Evolutionary conservation across 805 yeast species (phyloP).

Genomic region (Wickerhamiella australiensis): DNA sequence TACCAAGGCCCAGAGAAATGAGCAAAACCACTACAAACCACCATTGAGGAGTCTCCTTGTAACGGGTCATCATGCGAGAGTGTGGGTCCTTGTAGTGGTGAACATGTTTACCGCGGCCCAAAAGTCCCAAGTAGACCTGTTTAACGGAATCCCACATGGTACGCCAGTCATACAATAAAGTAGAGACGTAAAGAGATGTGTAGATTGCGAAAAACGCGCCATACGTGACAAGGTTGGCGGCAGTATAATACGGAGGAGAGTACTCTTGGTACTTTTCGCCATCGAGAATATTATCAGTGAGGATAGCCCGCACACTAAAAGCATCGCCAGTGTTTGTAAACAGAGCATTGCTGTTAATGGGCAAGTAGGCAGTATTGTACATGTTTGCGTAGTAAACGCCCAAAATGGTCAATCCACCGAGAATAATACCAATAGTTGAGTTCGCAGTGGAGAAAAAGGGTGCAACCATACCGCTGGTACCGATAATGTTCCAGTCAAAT

Average conservation of each 20-base stretch:
- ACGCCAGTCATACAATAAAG: constrained; percentile 36
- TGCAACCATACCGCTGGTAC: background rate
- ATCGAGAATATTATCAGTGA: constrained; percentile 35
- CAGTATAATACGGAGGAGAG: constrained; percentile 48
- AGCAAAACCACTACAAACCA: constrained; percentile 35
- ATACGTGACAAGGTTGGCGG: constrained; percentile 41
- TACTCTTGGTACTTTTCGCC: constrained; percentile 34
- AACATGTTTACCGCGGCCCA: constrained; percentile 12
- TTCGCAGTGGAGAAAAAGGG: constrained; percentile 34
- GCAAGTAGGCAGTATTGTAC: constrained; percentile 32
- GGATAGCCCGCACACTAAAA: constrained; percentile 35
- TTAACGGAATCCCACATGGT: constrained; percentile 21
- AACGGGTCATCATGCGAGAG: constrained; percentile 37
- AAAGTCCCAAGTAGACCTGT: constrained; percentile 11
- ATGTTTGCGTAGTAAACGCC: constrained; percentile 33
- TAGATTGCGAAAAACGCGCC: constrained; percentile 42
- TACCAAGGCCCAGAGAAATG: background rate
- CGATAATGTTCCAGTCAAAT: constrained; percentile 40
- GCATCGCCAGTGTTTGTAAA: constrained; percentile 40
- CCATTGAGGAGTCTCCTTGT: constrained; percentile 44
- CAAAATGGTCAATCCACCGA: constrained; percentile 23
- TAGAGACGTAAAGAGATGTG: constrained; percentile 40
- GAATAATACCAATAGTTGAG: constrained; percentile 24
- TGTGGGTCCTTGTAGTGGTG: constrained; percentile 30
- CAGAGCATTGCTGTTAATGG: constrained; percentile 37